A percentile compares a stretch with the other conserved stretches of the same genome.
Evolutionary conservation across 2,329 filamentous ascomycete genomes (phyloP).

Genomic region (Calonectria hawksworthii): DNA sequence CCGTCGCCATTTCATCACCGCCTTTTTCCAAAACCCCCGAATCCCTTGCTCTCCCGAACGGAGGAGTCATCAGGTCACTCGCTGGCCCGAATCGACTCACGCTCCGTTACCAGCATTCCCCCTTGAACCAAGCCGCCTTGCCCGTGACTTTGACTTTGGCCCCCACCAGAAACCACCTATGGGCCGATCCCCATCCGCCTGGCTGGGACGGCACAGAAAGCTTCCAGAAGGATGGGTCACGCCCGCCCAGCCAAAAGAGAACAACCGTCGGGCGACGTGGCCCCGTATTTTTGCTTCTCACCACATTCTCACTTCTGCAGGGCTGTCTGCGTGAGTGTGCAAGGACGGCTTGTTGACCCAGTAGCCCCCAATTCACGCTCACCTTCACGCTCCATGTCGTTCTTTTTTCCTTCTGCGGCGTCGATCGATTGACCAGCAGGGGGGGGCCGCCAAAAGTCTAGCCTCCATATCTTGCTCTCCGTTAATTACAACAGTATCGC

Average conservation of each 20-base stretch:
- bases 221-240: background rate
- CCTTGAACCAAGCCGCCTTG: background rate
- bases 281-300: background rate
- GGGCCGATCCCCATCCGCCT: conserved; percentile 12
- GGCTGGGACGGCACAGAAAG: conserved; percentile 13
- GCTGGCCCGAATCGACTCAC: conserved; percentile 14
- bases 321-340: background rate
- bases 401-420: background rate
- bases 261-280: background rate
- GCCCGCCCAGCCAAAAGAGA: background rate
- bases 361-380: background rate
- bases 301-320: background rate
- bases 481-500: conserved; percentile 6
- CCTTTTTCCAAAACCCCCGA: background rate
- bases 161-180: background rate
- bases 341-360: background rate
- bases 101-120: background rate
- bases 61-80: conserved; percentile 17
- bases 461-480: background rate
- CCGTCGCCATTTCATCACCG: background rate
- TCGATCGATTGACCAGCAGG: background rate
- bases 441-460: background rate
- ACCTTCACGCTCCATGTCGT: background rate
- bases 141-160: conserved; percentile 7
- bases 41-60: background rate